These are phyloP conservation scores for Sisymbrium irio DNA, from an alignment of 345 rosid genomes.

Conservation along the genomic window DNA sequence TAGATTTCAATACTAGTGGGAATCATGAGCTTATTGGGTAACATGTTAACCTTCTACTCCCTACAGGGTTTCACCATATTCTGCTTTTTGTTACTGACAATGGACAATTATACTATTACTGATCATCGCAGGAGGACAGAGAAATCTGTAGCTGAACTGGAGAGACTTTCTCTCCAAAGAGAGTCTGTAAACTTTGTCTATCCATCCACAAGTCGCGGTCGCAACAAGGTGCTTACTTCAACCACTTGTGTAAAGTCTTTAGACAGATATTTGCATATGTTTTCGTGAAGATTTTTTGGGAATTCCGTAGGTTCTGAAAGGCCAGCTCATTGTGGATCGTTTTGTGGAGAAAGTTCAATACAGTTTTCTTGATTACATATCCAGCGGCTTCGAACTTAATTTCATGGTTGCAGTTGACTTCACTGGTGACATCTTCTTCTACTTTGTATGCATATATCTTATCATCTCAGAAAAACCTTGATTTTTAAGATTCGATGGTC, in stretches of 20 bases:
- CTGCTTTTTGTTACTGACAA: conserved; percentile 9
- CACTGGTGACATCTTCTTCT: conserved; percentile 53
- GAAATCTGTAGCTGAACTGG: conserved; percentile 65
- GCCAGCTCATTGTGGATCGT: conserved; percentile 71
- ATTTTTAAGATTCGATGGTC: neutral
- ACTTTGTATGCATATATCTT: neutral
- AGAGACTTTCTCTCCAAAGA: conserved; percentile 52
- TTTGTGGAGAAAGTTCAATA: conserved; percentile 60
- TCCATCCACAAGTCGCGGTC: conserved; percentile 40
- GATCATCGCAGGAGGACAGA: conserved; percentile 53
- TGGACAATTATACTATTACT: conserved; percentile 11
- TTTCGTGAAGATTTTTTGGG: neutral
- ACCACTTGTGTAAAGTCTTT: neutral
- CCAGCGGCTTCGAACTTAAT: conserved; percentile 77
- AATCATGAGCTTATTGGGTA: conserved; percentile 76
- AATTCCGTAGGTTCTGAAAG: conserved; percentile 54
- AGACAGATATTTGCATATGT: neutral
- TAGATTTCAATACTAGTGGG: conserved; percentile 75
- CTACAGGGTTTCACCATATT: neutral
- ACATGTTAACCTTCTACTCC: neutral
- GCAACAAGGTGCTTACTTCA: conserved; percentile 54
- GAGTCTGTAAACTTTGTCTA: conserved; percentile 47
- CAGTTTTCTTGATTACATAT: conserved; percentile 82
- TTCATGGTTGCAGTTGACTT: conserved; percentile 96
- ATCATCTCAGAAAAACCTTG: neutral